Conservation (phyloP, 768 basidiomycete genomes). For the Kwoniella shandongensis region DNA sequence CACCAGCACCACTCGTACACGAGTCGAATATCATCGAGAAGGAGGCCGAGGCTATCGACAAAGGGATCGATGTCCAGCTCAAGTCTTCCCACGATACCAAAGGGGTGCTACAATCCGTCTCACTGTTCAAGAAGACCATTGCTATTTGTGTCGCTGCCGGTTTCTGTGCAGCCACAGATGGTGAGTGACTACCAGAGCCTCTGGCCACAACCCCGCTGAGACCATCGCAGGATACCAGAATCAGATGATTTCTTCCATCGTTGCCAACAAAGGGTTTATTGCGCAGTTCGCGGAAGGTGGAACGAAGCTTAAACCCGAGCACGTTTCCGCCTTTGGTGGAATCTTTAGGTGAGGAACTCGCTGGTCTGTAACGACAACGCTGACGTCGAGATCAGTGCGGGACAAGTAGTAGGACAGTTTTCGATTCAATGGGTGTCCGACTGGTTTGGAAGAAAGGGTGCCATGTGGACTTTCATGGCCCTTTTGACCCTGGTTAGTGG, state of each 20-base stretch:
- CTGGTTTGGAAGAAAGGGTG: constrained; percentile 28
- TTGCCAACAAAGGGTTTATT: constrained; percentile 25
- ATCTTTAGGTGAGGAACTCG: constrained; percentile 15
- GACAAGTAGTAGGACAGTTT: constrained; percentile 38
- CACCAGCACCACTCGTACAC: not conserved
- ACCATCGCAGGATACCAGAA: constrained; percentile 15
- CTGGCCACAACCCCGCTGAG: too few relatives aligned
- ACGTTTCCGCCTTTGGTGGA: constrained; percentile 22
- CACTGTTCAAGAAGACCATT: constrained; percentile 15
- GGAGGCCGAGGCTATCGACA: constrained; percentile 11
- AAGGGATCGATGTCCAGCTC: constrained; percentile 18
- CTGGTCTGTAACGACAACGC: not conserved
- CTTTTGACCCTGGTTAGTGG: constrained; percentile 14
- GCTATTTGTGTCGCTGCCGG: constrained; percentile 28
- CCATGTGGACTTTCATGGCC: constrained; percentile 27
- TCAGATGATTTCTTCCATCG: constrained; percentile 12
- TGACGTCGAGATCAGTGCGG: constrained; percentile 18
- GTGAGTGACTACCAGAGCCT: constrained; percentile 5
- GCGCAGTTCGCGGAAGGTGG: constrained; percentile 3
- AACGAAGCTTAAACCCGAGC: not conserved
- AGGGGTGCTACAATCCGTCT: constrained; percentile 9
- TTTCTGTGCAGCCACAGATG: constrained; percentile 32
- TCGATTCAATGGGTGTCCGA: constrained; percentile 26
- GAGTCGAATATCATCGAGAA: not conserved
- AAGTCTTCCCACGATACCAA: constrained; percentile 27